Conservation (phyloP, 129 eudicot genomes). For the Erigeron canadensis region DNA sequence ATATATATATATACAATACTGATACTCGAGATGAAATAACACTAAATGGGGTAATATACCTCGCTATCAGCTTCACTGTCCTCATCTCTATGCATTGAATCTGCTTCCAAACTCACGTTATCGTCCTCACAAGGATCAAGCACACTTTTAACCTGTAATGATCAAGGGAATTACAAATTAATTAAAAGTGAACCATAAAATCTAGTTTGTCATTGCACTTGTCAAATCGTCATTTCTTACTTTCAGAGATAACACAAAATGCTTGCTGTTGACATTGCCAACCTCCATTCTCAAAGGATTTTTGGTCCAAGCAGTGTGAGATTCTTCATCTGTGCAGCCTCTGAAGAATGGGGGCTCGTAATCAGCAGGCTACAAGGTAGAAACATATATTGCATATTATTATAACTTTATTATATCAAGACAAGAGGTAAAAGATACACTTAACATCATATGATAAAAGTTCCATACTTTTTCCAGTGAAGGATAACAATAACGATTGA, state of each 20-base stretch:
- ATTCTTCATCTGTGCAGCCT: constrained; percentile 84
- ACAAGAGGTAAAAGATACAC: background rate
- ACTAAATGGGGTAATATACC: constrained; percentile 41
- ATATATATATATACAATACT: background rate
- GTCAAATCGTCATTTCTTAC: constrained; percentile 35
- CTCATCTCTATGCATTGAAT: constrained; percentile 63
- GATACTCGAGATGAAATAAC: constrained; percentile 2
- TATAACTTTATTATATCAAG: constrained; percentile 17
- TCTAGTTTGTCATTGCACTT: constrained; percentile 2
- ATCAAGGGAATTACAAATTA: background rate
- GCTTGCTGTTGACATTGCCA: constrained; percentile 99
- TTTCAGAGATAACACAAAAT: constrained; percentile 85
- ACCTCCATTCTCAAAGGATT: constrained; percentile 93
- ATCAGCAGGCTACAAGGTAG: constrained; percentile 77
- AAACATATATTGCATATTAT: constrained; percentile 9
- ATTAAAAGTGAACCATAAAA: background rate
- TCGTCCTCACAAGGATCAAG: constrained; percentile 97
- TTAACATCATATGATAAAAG: constrained; percentile 5
- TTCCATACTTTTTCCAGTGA: background rate
- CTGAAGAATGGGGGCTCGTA: constrained; percentile 98
- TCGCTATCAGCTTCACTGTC: constrained; percentile 72
- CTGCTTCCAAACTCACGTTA: constrained; percentile 74
- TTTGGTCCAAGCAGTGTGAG: constrained; percentile 67
- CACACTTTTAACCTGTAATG: constrained; percentile 84
- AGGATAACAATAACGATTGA: background rate